These are phyloP conservation scores for Globisporangium rhizosaccharum DNA, from an alignment of 352 stramenopile genomes.

Conservation along the genomic window DNA sequence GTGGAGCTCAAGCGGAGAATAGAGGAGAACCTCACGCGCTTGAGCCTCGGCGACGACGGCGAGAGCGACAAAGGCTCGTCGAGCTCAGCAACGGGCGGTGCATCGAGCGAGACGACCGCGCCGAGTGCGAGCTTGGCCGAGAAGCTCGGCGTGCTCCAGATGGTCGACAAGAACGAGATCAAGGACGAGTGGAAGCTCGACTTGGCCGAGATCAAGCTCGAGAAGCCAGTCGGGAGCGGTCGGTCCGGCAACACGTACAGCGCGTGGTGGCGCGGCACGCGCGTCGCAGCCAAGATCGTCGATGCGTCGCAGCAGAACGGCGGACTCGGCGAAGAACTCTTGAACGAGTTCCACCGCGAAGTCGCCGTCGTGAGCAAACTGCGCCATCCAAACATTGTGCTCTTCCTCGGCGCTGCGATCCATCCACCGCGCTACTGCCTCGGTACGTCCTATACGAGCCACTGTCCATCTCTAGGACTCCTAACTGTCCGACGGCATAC, in stretches of 20 bases:
- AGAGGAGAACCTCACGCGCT: constrained; percentile 64
- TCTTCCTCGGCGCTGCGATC: constrained; percentile 80
- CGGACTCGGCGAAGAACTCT: constrained; percentile 61
- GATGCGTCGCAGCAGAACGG: constrained; percentile 69
- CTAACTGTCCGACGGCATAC: not conserved
- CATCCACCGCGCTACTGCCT: constrained; percentile 78
- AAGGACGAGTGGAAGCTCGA: constrained; percentile 80
- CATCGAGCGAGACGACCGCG: not conserved
- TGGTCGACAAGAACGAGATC: constrained; percentile 84
- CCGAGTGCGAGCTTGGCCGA: constrained; percentile 48
- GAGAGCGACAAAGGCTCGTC: constrained; percentile 11
- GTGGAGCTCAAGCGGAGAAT: constrained; percentile 62
- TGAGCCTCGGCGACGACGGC: constrained; percentile 47
- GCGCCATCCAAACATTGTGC: constrained; percentile 81
- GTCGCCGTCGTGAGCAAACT: constrained; percentile 82
- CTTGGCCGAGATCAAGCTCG: constrained; percentile 66
- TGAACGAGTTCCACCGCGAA: constrained; percentile 84
- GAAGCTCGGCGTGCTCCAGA: constrained; percentile 66
- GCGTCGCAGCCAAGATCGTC: constrained; percentile 75
- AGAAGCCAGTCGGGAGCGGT: constrained; percentile 59
- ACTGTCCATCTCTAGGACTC: not conserved
- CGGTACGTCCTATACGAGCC: constrained; percentile 24
- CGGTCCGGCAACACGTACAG: constrained; percentile 79
- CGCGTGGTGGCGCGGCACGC: constrained; percentile 73
- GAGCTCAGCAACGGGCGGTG: not conserved